Evolutionary conservation across 345 rosid species (phyloP).

Genomic region (Excoecaria agallocha): DNA sequence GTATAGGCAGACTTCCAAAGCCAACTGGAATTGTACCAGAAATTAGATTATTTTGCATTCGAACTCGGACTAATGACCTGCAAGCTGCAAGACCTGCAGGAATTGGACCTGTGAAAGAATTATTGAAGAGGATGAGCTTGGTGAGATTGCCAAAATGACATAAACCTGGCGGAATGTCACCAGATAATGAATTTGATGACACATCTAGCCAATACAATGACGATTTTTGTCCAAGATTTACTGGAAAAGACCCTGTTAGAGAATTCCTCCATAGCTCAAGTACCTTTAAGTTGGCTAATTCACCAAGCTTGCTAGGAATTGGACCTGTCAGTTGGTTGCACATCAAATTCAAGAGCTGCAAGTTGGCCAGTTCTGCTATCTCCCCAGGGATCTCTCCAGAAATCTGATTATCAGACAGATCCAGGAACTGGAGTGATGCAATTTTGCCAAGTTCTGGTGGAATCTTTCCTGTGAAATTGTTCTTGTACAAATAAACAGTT

Average conservation of each 20-base stretch:
- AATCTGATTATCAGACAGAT: conserved; percentile 71
- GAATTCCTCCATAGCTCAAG: conserved; percentile 94
- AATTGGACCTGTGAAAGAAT: conserved; percentile 67
- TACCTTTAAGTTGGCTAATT: conserved; percentile 47
- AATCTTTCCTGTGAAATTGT: conserved; percentile 63
- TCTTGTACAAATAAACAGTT: conserved; percentile 62
- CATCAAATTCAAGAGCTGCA: conserved; percentile 86
- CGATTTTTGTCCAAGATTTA: conserved; percentile 66
- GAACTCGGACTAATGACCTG: conserved; percentile 67
- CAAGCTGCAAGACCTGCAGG: conserved; percentile 58
- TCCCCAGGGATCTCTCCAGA: conserved; percentile 63
- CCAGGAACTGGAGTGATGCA: conserved; percentile 58
- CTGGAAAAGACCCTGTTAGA: conserved; percentile 64
- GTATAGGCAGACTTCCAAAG: conserved; percentile 58
- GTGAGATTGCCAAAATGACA: conserved; percentile 75
- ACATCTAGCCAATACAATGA: conserved; percentile 78
- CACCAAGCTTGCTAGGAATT: conserved; percentile 51
- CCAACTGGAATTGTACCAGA: conserved; percentile 68
- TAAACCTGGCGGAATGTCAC: conserved; percentile 58
- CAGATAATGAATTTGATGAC: conserved; percentile 76
- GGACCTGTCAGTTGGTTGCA: conserved; percentile 70
- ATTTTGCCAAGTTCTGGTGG: conserved; percentile 65
- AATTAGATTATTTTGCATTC: conserved; percentile 64
- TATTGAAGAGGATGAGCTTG: conserved; percentile 86
- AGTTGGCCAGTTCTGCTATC: conserved; percentile 56